Percentiles rank a stretch among this genome's conserved stretches.
phyloP scores from a whole-genome alignment of 1,139 yeast genomes.

The Kurtzmaniella quercitrusa region DNA sequence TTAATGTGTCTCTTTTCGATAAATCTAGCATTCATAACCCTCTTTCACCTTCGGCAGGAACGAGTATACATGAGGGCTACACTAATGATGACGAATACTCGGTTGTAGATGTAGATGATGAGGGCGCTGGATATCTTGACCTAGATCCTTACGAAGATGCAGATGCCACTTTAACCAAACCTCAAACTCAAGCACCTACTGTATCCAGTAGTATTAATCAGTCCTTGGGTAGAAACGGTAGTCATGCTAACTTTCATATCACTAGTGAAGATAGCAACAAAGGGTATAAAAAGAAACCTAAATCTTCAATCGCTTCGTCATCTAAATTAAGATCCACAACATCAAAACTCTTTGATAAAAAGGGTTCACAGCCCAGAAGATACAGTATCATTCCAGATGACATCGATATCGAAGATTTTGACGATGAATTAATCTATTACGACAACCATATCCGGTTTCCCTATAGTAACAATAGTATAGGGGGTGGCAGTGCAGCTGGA shows the following conservation, averaged over 20 bases:
- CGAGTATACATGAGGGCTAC: slow-evolving; percentile 6
- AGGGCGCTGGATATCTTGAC: slow-evolving; percentile 4
- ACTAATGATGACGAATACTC: slow-evolving; percentile 7
- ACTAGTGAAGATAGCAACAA: background rate
- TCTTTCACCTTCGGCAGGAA: slow-evolving; percentile 5
- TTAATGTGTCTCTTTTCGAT: slow-evolving; percentile 4
- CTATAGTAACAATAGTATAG: slow-evolving; percentile 14
- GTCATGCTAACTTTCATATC: background rate
- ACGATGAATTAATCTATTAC: slow-evolving; percentile 50
- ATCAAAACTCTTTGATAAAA: slow-evolving; percentile 65
- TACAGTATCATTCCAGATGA: slow-evolving; percentile 72
- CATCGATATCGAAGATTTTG: slow-evolving; percentile 62
- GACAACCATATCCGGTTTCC: slow-evolving; percentile 42
- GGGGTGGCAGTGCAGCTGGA: slow-evolving; percentile 12
- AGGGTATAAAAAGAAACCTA: slow-evolving; percentile 15
- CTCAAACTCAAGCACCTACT: background rate
- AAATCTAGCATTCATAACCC: slow-evolving; percentile 2
- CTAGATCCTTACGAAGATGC: background rate
- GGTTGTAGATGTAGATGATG: slow-evolving; percentile 7
- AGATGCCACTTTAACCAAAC: background rate
- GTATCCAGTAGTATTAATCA: background rate
- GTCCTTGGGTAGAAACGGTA: background rate
- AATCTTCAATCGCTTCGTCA: slow-evolving; percentile 28
- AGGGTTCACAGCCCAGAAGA: slow-evolving; percentile 66
- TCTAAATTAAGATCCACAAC: slow-evolving; percentile 60